Percentiles rank a stretch among this genome's conserved stretches.
Conservation (phyloP, 805 yeast species). For the Wickerhamiella musiphila region DNA sequence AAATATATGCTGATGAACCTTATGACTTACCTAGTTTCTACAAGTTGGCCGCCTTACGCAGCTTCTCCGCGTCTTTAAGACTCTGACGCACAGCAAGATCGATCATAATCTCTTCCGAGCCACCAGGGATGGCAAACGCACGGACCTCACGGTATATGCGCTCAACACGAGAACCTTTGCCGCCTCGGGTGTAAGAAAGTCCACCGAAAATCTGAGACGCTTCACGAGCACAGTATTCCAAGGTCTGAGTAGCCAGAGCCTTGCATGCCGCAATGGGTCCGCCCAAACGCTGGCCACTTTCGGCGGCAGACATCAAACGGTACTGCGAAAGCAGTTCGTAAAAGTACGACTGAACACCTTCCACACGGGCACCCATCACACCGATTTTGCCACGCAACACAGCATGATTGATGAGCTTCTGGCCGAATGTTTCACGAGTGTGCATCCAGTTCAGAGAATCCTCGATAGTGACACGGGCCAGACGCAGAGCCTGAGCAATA, state of each 20-base stretch:
- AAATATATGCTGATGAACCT: no score
- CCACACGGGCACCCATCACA: slow-evolving; percentile 25
- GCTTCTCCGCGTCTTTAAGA: slow-evolving; percentile 21
- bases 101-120: slow-evolving; percentile 29
- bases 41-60: no score
- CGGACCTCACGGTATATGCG: slow-evolving; percentile 29
- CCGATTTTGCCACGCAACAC: slow-evolving; percentile 28
- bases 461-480: slow-evolving; percentile 24
- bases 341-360: slow-evolving; percentile 26
- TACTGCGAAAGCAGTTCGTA: slow-evolving; percentile 23
- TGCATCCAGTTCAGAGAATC: slow-evolving; percentile 26
- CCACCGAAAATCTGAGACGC: slow-evolving; percentile 30
- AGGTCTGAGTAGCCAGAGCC: slow-evolving; percentile 25
- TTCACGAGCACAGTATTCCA: slow-evolving; percentile 28
- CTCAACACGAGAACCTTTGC: slow-evolving; percentile 28
- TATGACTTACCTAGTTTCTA: no score
- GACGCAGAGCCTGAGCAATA: slow-evolving; percentile 24
- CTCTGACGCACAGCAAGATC: slow-evolving; percentile 26
- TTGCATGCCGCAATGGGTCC: slow-evolving; percentile 29
- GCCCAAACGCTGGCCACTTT: slow-evolving; percentile 24
- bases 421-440: slow-evolving; percentile 27
- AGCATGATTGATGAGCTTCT: slow-evolving; percentile 24
- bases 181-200: slow-evolving; percentile 26
- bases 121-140: slow-evolving; percentile 29
- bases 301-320: slow-evolving; percentile 18